Evolutionary conservation across 2,329 filamentous ascomycete genomes (phyloP), one percentile per base, ranked within the genome.

Genomic region (Aspergillaceae sp.): DNA sequence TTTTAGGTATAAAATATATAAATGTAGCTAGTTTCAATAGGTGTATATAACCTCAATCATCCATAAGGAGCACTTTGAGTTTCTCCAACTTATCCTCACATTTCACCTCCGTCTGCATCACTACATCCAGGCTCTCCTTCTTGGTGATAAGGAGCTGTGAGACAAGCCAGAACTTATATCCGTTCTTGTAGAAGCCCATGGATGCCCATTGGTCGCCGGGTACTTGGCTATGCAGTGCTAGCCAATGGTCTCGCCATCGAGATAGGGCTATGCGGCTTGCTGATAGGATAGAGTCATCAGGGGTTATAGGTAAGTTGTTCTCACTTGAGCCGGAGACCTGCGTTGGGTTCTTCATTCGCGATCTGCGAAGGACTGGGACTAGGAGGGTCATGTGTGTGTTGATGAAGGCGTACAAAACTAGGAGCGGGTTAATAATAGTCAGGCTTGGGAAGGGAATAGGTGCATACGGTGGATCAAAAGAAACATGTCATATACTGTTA

Each of bases 61-160:
- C 48, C 61, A 41, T 64, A 60, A 69, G 51, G 30, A 70, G 48
- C 4, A 69, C 66, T 35, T 66, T 70, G 43, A 71, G 51, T 46
- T 68, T 67, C 42, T 66, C 59, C 35, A 71, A 48, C 45, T 70
- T 70, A 51, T 71, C 68, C 42, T 70, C 67, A 33, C 68, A 71
- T 43, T 66, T 66, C n/a, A 70, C 64, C 41, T 70, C 68, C 65
- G 69, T 69, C 40, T 57, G 58, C 60, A 69, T 69, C 7, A 70
- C 61, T 9, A 71, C 65, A 44, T 71, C 67, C n/a, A 70, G 60
- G 6, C 64, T 65, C 45, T 69, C 63, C 40, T 68, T 68, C 34
- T 67, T 67, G 19, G 64, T 69, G 48, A 70, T 62, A 9, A 71
- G 61, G 3, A 69, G 52, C 41, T 68, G 64, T 4, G 66, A 65